Conservation (phyloP, 768 basidiomycete species). For the Pleurotus tuoliensis region DNA sequence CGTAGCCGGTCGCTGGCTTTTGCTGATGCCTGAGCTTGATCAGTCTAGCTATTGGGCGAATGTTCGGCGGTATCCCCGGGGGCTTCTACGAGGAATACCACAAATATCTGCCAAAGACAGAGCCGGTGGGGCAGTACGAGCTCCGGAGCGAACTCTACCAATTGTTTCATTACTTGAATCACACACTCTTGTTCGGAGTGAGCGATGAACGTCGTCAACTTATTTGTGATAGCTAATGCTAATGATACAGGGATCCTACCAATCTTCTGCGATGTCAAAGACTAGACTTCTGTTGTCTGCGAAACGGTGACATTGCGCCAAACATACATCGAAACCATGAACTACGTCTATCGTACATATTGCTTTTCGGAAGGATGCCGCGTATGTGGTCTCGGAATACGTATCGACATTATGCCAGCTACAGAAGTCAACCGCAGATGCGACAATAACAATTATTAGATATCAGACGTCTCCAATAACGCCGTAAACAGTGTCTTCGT, state of each 20-base stretch:
- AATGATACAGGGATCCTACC: neutral
- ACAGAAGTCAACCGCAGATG: no score
- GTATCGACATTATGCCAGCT: no score
- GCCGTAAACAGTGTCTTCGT: no score
- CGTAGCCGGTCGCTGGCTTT: neutral
- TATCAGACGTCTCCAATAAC: no score
- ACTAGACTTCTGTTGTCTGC: neutral
- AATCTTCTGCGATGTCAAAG: neutral
- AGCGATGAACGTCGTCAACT: conserved; percentile 17
- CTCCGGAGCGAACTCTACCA: conserved; percentile 69
- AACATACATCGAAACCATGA: no score
- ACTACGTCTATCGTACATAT: no score
- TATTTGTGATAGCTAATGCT: no score
- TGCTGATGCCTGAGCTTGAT: neutral
- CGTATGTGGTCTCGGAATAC: no score
- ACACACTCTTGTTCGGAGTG: conserved; percentile 76
- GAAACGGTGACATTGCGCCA: neutral
- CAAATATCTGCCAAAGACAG: conserved; percentile 53
- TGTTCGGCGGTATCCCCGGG: conserved; percentile 72
- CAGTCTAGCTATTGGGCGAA: conserved; percentile 73
- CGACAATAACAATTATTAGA: no score
- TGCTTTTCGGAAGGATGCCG: no score
- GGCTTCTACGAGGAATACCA: conserved; percentile 68
- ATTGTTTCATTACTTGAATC: conserved; percentile 80
- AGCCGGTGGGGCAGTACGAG: conserved; percentile 62